A percentile compares a stretch with the other conserved stretches of the same genome.
These are phyloP conservation scores for Austroboletus rostrupii DNA, from an alignment of 1,284 basidiomycete genomes.

Conservation along the genomic window DNA sequence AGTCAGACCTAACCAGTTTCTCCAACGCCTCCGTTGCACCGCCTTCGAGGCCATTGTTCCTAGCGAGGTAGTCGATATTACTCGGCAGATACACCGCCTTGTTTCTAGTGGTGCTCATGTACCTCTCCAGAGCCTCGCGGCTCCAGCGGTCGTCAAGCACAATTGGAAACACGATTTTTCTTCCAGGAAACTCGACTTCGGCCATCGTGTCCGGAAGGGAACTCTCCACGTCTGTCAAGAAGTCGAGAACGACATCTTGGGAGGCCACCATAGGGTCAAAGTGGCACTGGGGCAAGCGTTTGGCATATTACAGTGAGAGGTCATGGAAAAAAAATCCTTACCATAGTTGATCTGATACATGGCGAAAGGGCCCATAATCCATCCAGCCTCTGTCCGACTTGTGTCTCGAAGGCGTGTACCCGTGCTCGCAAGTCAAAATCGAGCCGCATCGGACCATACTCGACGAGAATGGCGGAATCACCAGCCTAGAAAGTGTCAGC, in stretches of 20 bases:
- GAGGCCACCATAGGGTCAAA: conserved; percentile 44
- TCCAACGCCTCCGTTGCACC: conserved; percentile 41
- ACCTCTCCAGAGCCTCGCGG: conserved; percentile 51
- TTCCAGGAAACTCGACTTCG: conserved; percentile 46
- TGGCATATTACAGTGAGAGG: not conserved
- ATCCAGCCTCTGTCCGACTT: conserved; percentile 31
- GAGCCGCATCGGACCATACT: conserved; percentile 50
- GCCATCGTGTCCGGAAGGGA: conserved; percentile 38
- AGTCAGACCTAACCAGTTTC: conserved; percentile 44
- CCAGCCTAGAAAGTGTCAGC: conserved; percentile 41
- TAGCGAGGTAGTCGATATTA: conserved; percentile 65
- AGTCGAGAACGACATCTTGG: conserved; percentile 38
- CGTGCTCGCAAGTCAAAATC: conserved; percentile 50
- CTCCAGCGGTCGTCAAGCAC: conserved; percentile 61
- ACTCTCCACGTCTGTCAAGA: conserved; percentile 37
- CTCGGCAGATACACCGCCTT: conserved; percentile 66
- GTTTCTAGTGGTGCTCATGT: conserved; percentile 51
- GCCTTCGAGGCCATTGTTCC: conserved; percentile 55
- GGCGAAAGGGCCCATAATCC: conserved; percentile 48
- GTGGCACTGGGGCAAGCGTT: conserved; percentile 38
- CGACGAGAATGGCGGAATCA: conserved; percentile 55
- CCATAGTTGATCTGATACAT: conserved; percentile 58
- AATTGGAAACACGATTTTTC: conserved; percentile 57
- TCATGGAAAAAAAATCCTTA: conserved; percentile 11
- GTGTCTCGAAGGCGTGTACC: conserved; percentile 53